phyloP scores from a whole-genome alignment of 2,329 filamentous ascomycete species.

The Ceratocystis cacaofunesta region DNA sequence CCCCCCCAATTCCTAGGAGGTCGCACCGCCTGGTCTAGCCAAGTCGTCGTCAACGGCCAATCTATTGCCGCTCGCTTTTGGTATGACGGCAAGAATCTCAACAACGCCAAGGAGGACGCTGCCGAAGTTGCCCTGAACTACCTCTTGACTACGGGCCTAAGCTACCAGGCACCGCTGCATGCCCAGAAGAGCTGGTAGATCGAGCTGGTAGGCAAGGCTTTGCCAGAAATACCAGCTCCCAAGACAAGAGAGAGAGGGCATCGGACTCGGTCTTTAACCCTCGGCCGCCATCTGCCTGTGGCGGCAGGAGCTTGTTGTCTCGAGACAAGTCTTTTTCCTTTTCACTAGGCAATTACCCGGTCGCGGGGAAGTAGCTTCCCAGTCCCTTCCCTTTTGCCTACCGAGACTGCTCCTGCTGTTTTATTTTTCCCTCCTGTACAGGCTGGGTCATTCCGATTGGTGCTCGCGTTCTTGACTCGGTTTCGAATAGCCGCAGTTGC shows the following conservation, averaged over 20 bases:
- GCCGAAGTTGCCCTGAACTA: conserved; percentile 61
- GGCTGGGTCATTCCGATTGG: too few species aligned
- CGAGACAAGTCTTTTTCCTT: too few species aligned
- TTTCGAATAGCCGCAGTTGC: too few species aligned
- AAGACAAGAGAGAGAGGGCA: not conserved
- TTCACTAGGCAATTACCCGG: not conserved
- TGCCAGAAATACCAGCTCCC: not conserved
- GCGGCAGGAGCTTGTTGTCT: not conserved
- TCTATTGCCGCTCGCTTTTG: conserved; percentile 63
- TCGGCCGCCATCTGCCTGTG: not conserved
- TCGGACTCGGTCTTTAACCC: not conserved
- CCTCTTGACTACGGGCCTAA: conserved; percentile 24
- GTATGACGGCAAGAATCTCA: conserved; percentile 79
- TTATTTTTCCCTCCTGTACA: too few species aligned
- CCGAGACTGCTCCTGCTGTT: too few species aligned
- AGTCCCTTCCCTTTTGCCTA: too few species aligned
- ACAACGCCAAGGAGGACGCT: conserved; percentile 84
- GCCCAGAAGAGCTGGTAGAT: not conserved
- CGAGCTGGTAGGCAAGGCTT: not conserved
- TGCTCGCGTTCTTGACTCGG: too few species aligned
- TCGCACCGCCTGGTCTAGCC: conserved; percentile 79
- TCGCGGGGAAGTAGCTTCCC: not conserved
- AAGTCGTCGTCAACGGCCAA: conserved; percentile 54
- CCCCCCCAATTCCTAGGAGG: conserved; percentile 42
- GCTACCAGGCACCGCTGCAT: not conserved